phyloP scores from a whole-genome alignment of 164 flowering plant genomes.

The Amborella trichopoda region DNA sequence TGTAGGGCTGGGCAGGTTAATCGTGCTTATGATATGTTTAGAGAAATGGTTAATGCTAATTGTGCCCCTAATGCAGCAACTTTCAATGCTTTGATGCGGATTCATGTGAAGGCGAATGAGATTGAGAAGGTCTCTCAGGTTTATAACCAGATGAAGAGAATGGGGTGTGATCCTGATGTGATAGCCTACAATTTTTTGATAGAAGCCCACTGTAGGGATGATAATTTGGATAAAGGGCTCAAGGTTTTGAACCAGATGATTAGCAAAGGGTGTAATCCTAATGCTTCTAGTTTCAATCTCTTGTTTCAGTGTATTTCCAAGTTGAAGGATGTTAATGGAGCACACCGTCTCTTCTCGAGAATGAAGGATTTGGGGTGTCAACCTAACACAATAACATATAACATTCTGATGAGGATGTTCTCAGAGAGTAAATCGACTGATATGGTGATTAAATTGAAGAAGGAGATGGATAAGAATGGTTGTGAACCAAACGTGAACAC shows the following conservation, averaged over 20 bases:
- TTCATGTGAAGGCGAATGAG: conserved; percentile 71
- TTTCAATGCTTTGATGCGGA: conserved; percentile 78
- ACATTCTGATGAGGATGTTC: conserved; percentile 79
- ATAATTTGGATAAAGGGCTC: conserved; percentile 45
- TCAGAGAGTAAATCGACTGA: conserved; percentile 58
- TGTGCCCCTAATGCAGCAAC: conserved; percentile 62
- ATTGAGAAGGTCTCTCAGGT: conserved; percentile 83
- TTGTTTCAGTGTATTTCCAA: conserved; percentile 51
- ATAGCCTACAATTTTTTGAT: conserved; percentile 79
- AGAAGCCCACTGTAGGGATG: conserved; percentile 63
- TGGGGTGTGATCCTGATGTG: conserved; percentile 45
- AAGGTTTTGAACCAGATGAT: conserved; percentile 63
- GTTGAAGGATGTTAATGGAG: conserved; percentile 63
- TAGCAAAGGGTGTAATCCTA: conserved; percentile 41
- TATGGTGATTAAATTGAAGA: conserved; percentile 78
- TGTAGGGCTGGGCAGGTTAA: conserved; percentile 77
- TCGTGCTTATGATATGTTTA: conserved; percentile 75
- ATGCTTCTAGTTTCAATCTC: conserved; percentile 60
- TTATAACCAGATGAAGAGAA: conserved; percentile 81
- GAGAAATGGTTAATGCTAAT: conserved; percentile 77
- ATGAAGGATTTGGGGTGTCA: conserved; percentile 67
- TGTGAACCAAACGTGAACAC: conserved; percentile 86
- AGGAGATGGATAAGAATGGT: conserved; percentile 69
- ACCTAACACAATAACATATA: conserved; percentile 70
- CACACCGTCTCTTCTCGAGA: conserved; percentile 56